phyloP scores from a whole-genome alignment of 176 grass and related monocot genomes.

The Raddia guianensis region DNA sequence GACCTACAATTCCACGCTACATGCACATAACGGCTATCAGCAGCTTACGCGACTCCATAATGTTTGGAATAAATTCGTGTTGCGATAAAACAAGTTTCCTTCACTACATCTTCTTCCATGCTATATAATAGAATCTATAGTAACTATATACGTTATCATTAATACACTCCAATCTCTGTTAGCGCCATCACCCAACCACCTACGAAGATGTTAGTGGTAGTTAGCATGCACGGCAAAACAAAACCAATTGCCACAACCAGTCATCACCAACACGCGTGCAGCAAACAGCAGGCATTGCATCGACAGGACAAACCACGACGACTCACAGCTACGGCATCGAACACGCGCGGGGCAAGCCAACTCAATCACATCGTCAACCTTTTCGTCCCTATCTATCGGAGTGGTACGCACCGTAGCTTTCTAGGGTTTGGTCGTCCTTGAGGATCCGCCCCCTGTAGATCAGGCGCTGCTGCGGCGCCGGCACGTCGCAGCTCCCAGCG shows the following conservation, averaged over 20 bases:
- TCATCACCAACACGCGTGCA: neutral
- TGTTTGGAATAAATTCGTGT: neutral
- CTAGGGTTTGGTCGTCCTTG: conserved; percentile 93
- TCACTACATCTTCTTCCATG: neutral
- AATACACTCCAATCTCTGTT: neutral
- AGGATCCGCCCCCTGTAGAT: conserved; percentile 97
- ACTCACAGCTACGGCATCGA: neutral
- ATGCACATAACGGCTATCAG: neutral
- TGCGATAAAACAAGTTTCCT: conserved; percentile 18
- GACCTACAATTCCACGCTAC: neutral
- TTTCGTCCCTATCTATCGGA: neutral
- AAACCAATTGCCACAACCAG: conserved; percentile 2
- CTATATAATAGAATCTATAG: neutral
- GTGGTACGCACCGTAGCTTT: conserved; percentile 75
- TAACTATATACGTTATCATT: neutral
- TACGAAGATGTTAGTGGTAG: conserved; percentile 11
- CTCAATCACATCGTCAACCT: neutral
- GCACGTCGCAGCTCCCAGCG: conserved; percentile 71
- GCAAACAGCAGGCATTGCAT: conserved; percentile 21
- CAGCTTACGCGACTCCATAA: neutral
- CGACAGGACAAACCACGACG: neutral
- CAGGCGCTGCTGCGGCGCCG: conserved; percentile 91
- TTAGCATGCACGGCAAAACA: neutral
- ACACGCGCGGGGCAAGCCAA: neutral
- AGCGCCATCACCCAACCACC: conserved; percentile 12